Evolutionary conservation across 352 stramenopile genomes (phyloP).

Genomic region (Globisporangium acanthophoron): DNA sequence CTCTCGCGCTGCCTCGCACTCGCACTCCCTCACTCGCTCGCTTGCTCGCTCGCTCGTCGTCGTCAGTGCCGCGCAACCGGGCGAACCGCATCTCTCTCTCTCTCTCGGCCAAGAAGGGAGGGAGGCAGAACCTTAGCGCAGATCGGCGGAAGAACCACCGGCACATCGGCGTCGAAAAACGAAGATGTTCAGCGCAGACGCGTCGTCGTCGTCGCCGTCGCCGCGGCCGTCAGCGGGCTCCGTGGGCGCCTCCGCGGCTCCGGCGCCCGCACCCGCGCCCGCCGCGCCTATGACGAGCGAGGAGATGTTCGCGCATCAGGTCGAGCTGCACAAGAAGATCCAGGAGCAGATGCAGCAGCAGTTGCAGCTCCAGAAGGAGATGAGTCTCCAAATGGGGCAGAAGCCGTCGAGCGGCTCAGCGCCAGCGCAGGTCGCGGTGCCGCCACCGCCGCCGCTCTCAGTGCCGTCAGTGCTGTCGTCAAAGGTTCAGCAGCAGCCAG

Average conservation of each 20-base stretch:
- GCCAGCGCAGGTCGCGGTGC: background rate
- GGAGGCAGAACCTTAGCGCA: no score
- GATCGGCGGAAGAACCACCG: background rate
- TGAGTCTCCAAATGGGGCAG: conserved; percentile 66
- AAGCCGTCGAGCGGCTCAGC: conserved; percentile 5
- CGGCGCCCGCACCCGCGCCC: background rate
- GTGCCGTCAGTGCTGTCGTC: background rate
- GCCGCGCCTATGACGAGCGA: conserved; percentile 60
- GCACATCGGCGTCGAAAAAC: background rate
- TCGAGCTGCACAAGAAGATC: conserved; percentile 80
- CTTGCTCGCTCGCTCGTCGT: background rate
- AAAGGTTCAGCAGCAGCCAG: conserved; percentile 1
- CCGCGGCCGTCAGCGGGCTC: conserved; percentile 1
- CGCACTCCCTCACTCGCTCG: background rate
- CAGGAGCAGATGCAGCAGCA: conserved; percentile 86
- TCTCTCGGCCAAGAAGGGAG: no score
- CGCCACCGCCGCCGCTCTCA: background rate
- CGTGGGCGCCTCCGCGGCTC: conserved; percentile 6
- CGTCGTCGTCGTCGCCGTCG: background rate
- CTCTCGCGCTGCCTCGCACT: background rate
- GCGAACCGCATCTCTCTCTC: background rate
- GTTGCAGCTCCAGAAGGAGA: conserved; percentile 83
- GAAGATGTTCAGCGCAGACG: background rate
- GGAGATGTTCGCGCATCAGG: conserved; percentile 73
- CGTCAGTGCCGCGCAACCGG: no score